These are phyloP conservation scores for Fusarium temperatum DNA, from an alignment of 2,329 filamentous ascomycete species.

Conservation along the genomic window DNA sequence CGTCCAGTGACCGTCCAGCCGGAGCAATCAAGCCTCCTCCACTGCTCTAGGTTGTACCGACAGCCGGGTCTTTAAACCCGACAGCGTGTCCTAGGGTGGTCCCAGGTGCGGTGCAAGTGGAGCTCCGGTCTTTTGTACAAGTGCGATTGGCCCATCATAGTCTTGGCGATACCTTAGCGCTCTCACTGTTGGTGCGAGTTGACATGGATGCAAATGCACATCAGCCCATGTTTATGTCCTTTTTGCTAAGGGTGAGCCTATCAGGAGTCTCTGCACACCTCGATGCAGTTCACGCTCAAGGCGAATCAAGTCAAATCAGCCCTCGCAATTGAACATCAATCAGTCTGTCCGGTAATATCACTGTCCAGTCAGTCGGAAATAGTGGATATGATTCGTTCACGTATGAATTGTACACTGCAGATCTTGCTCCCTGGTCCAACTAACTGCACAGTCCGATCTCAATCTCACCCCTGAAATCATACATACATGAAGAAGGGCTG, in stretches of 20 bases:
- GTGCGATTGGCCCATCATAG: slow-evolving; percentile 6
- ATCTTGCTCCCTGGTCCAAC: background rate
- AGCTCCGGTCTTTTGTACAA: slow-evolving; percentile 5
- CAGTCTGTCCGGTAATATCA: slow-evolving; percentile 21
- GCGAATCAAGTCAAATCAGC: background rate
- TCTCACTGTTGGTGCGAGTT: background rate
- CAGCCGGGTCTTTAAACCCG: slow-evolving; percentile 38
- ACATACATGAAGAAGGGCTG: slow-evolving; percentile 12
- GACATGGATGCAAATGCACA: slow-evolving; percentile 20
- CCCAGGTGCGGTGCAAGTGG: slow-evolving; percentile 32
- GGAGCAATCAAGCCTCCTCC: slow-evolving; percentile 30
- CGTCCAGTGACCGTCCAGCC: slow-evolving; percentile 25
- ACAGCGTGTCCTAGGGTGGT: slow-evolving; percentile 34
- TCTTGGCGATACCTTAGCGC: slow-evolving; percentile 6
- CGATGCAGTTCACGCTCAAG: background rate
- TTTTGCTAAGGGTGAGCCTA: slow-evolving; percentile 3
- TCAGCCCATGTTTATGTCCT: slow-evolving; percentile 19
- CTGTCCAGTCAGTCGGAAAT: slow-evolving; percentile 20
- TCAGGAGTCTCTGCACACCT: slow-evolving; percentile 20
- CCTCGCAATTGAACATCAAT: slow-evolving; percentile 17
- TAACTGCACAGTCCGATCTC: background rate
- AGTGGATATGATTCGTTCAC: slow-evolving; percentile 3
- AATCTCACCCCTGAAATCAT: slow-evolving; percentile 20
- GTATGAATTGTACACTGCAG: background rate
- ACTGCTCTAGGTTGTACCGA: slow-evolving; percentile 31